These are phyloP conservation scores for Starmera caribaea DNA, from an alignment of 805 yeast species.

Conservation along the genomic window DNA sequence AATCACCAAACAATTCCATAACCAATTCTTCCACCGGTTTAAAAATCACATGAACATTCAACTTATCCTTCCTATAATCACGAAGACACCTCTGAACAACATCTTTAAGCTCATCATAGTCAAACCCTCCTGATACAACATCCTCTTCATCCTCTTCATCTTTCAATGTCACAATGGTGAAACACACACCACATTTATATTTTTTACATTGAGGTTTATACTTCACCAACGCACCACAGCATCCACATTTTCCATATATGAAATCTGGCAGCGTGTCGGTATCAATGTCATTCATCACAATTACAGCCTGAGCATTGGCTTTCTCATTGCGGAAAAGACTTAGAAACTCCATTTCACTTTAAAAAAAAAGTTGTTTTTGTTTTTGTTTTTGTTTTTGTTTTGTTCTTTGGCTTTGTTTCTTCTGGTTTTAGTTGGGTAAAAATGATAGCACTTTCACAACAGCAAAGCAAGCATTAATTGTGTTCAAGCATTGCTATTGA, in stretches of 20 bases:
- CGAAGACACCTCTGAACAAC: conserved; percentile 4
- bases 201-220: conserved; percentile 26
- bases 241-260: conserved; percentile 23
- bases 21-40: conserved; percentile 43
- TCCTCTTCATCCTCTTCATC: neutral
- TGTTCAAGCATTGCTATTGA: too few species aligned
- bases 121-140: conserved; percentile 1
- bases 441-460: too few species aligned
- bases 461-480: too few species aligned
- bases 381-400: too few species aligned
- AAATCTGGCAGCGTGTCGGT: too few species aligned
- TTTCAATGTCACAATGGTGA: conserved; percentile 32
- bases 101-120: conserved; percentile 1
- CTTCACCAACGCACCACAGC: conserved; percentile 37
- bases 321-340: too few species aligned
- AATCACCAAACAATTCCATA: conserved; percentile 36
- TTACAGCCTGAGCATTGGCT: too few species aligned
- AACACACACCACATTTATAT: conserved; percentile 56
- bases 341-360: too few species aligned
- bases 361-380: too few species aligned
- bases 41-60: conserved; percentile 22
- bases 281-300: too few species aligned
- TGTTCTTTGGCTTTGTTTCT: too few species aligned
- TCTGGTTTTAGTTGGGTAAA: too few species aligned
- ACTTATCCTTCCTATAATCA: neutral